These are phyloP conservation scores for Spergularia bocconei DNA, from an alignment of 148 eudicot genomes.

Conservation along the genomic window DNA sequence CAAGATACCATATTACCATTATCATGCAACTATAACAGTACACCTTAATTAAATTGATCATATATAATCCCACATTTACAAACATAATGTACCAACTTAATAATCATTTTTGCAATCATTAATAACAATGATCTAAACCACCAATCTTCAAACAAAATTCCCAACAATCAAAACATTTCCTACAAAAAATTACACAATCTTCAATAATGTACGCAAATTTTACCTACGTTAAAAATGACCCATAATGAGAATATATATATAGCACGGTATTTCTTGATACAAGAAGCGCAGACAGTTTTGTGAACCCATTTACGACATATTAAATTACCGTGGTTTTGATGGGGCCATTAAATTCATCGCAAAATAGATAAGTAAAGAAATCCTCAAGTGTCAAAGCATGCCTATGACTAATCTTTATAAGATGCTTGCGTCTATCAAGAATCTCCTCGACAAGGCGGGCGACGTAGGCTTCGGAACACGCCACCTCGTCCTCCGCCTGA, in stretches of 20 bases:
- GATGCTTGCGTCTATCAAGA: slow-evolving; percentile 33
- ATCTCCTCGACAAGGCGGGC: slow-evolving; percentile 39
- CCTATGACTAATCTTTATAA: slow-evolving; percentile 14
- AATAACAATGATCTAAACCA: background rate
- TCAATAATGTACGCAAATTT: too few species aligned
- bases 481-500: slow-evolving; percentile 47
- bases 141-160: background rate
- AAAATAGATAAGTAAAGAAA: slow-evolving; percentile 63
- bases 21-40: too few species aligned
- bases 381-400: slow-evolving; percentile 54
- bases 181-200: too few species aligned
- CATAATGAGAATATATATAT: background rate
- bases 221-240: too few species aligned
- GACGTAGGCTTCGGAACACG: slow-evolving; percentile 35
- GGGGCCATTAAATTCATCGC: slow-evolving; percentile 68
- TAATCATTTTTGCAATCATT: background rate
- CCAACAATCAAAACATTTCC: background rate
- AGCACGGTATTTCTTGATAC: too few species aligned
- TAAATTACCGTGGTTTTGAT: slow-evolving; percentile 56
- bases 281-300: too few species aligned
- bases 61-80: background rate
- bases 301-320: too few species aligned
- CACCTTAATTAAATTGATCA: too few species aligned
- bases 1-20: too few species aligned
- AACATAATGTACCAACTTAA: background rate